phyloP scores from a whole-genome alignment of 805 yeast genomes.

The Candida stauntonica region DNA sequence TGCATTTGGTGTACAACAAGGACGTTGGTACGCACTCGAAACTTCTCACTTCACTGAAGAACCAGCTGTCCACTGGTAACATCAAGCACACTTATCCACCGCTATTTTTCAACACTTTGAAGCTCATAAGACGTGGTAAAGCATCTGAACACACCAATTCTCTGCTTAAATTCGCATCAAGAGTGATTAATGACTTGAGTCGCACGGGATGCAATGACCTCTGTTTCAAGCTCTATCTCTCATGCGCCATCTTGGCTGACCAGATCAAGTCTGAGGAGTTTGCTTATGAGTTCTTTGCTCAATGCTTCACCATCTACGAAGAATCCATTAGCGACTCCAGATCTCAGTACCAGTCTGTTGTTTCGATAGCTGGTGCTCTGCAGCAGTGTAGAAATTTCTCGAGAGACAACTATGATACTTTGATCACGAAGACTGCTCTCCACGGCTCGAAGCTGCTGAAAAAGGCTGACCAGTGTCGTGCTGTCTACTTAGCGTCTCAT shows the following conservation, averaged over 20 bases:
- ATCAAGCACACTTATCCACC: slow-evolving; percentile 73
- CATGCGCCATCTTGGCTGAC: slow-evolving; percentile 75
- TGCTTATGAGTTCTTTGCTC: slow-evolving; percentile 83
- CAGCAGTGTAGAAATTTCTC: slow-evolving; percentile 49
- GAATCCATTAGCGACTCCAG: slow-evolving; percentile 50
- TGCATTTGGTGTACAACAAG: slow-evolving; percentile 55
- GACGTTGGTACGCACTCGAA: slow-evolving; percentile 43
- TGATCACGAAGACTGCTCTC: slow-evolving; percentile 80
- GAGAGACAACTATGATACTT: slow-evolving; percentile 69
- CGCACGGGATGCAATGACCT: slow-evolving; percentile 34
- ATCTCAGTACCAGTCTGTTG: slow-evolving; percentile 49
- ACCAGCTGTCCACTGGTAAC: slow-evolving; percentile 52
- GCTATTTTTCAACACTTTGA: slow-evolving; percentile 56
- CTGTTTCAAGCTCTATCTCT: slow-evolving; percentile 45
- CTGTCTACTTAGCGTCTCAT: slow-evolving; percentile 84
- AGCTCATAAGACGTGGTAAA: slow-evolving; percentile 47
- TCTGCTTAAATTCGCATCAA: slow-evolving; percentile 71
- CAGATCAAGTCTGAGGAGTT: slow-evolving; percentile 67
- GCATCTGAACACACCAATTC: slow-evolving; percentile 21
- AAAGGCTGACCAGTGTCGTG: slow-evolving; percentile 92
- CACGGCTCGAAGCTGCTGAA: slow-evolving; percentile 85
- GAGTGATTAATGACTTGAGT: slow-evolving; percentile 64
- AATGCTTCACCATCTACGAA: slow-evolving; percentile 83
- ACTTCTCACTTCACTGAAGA: slow-evolving; percentile 41
- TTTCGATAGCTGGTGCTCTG: slow-evolving; percentile 45